These are phyloP conservation scores for Talaromyces rugulosus DNA, from an alignment of 2,329 filamentous ascomycete genomes.

Conservation along the genomic window DNA sequence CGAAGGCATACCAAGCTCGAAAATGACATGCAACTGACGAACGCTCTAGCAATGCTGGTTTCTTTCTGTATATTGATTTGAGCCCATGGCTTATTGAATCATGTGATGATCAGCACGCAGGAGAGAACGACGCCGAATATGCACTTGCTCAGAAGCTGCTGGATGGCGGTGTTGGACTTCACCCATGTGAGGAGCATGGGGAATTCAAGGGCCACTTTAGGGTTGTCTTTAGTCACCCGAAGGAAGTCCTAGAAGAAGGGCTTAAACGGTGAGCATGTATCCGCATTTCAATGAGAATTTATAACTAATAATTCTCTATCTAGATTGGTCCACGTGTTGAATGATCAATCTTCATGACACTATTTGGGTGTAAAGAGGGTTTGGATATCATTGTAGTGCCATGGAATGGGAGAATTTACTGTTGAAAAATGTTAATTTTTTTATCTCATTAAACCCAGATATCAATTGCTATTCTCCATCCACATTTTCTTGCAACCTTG, in stretches of 20 bases:
- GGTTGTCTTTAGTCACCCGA: slow-evolving; percentile 45
- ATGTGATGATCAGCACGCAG: not conserved
- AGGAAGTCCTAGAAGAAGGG: slow-evolving; percentile 32
- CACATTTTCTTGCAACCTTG: not conserved
- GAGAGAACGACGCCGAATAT: slow-evolving; percentile 33
- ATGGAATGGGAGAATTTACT: too few species aligned
- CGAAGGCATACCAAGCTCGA: not conserved
- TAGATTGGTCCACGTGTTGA: not conserved
- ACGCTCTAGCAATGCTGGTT: slow-evolving; percentile 39
- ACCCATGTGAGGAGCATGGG: slow-evolving; percentile 44
- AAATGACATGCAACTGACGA: not conserved
- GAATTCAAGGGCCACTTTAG: slow-evolving; percentile 51
- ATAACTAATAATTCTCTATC: not conserved
- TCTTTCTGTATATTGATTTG: slow-evolving; percentile 44
- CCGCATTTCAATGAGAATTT: not conserved
- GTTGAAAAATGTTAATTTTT: too few species aligned
- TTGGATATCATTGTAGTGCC: too few species aligned
- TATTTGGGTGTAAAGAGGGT: not conserved
- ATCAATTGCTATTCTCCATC: not conserved
- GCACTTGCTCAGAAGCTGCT: slow-evolving; percentile 42
- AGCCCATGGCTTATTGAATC: slow-evolving; percentile 18
- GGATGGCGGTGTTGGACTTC: slow-evolving; percentile 49
- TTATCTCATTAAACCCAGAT: too few species aligned
- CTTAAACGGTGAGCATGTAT: slow-evolving; percentile 9
- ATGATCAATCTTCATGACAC: not conserved